Evolutionary conservation across 768 basidiomycete species (phyloP), one percentile per base, ranked within the genome.

Genomic region (Brasilioporus rufonigricans): DNA sequence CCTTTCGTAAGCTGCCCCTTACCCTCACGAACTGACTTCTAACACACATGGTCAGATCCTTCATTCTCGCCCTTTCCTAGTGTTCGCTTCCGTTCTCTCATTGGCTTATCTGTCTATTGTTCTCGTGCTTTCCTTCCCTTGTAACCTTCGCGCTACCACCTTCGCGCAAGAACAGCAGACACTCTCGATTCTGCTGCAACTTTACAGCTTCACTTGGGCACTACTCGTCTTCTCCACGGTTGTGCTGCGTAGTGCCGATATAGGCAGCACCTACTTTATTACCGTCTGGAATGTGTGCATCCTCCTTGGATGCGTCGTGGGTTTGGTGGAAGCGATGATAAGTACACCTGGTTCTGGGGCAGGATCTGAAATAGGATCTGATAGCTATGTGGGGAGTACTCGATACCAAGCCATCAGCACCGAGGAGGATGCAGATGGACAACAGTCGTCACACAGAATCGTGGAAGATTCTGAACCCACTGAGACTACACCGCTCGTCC

Each of bases 191-290:
- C 72, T 82, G 40, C 54, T 83, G 31, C 81, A 85, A 50, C 68
- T 77, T 3, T 87, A 85, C 59, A 61, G 76, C 18, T 71, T 87
- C 44, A 82, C 81, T 5, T 88, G 84, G 83, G 50, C 80, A 2
- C 65, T 84, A 3, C 80, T 87, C 27, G 68, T 86, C 14, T 56
- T 76, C 27, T 73, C 80, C 18, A 84, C 83, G 0, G 55, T 78
- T 19, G 67, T 74, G 8, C 71, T 82, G 35, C 76, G 73, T 19
- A 67, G 65, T 7, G 55, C 73, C 2, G 63, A 75, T 5, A 59
- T 87, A 8, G 83, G 81, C 1, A 78, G 82, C 6, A 69, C 80
- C 14, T 89, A 87, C 61, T 77, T 83, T 58, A 59, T 85, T 29
- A 82, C 78, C 0, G 73, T 74, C 4, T 85, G 83, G 80, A 80